These are phyloP conservation scores for Tylopilus rubrobrunneus DNA, from an alignment of 768 basidiomycete species.

Conservation along the genomic window DNA sequence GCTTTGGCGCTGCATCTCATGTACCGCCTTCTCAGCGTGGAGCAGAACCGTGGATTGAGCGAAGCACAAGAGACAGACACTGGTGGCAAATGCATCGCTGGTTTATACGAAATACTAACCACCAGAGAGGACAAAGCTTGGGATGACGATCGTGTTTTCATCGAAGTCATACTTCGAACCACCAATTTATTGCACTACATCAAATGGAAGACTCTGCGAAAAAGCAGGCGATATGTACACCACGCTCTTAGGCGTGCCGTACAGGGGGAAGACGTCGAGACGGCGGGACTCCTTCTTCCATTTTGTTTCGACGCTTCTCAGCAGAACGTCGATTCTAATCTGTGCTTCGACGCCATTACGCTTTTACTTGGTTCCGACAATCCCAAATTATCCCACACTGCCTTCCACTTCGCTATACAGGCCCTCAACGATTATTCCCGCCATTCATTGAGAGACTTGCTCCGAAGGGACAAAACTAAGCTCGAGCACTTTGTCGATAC, in stretches of 20 bases:
- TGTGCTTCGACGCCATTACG: not conserved
- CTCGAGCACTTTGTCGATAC: not conserved
- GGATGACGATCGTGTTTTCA: not conserved
- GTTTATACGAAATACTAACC: not conserved
- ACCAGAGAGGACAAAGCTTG: not conserved
- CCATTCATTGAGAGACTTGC: not conserved
- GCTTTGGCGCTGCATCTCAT: not conserved
- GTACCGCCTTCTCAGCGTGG: not conserved
- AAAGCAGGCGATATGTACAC: not conserved
- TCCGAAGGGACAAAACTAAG: not conserved
- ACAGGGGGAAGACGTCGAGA: not conserved
- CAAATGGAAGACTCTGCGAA: not conserved
- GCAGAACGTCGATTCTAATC: not conserved
- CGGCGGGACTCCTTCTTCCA: not conserved
- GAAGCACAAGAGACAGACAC: not conserved
- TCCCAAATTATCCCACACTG: not conserved
- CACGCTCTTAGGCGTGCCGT: not conserved
- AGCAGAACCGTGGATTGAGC: not conserved
- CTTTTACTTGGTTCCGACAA: not conserved
- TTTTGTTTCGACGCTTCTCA: not conserved
- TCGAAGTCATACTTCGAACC: not conserved
- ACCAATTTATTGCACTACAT: not conserved
- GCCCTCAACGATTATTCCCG: not conserved
- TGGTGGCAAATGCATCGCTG: not conserved
- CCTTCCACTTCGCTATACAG: not conserved